Evolutionary conservation across 2,329 filamentous ascomycete genomes (phyloP).

Genomic region (Ophiocordyceps robertsii): DNA sequence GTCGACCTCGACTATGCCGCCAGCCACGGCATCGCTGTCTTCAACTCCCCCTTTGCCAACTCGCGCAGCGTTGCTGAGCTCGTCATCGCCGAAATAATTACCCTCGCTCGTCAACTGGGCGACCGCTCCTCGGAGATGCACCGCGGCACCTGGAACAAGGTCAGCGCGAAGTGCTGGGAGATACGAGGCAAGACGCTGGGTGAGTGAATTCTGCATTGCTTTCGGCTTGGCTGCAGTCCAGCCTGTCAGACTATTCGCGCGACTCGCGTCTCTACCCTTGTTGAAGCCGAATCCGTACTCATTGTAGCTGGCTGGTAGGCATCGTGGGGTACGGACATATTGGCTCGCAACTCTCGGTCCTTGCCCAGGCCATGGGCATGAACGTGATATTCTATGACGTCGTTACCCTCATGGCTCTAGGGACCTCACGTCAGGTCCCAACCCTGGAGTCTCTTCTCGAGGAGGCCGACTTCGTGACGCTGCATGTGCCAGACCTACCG

Average conservation of each 20-base stretch:
- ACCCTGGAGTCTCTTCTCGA: conserved; percentile 64
- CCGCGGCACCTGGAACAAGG: conserved; percentile 93
- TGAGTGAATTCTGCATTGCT: conserved; percentile 19
- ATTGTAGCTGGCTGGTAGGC: conserved; percentile 25
- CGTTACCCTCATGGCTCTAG: conserved; percentile 85
- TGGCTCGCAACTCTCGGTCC: conserved; percentile 84
- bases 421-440: conserved; percentile 72
- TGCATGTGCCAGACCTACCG: conserved; percentile 84
- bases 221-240: neutral
- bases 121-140: conserved; percentile 94
- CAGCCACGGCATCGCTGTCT: conserved; percentile 80
- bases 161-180: conserved; percentile 94
- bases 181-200: conserved; percentile 93
- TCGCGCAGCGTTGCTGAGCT: conserved; percentile 93
- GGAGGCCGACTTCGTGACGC: conserved; percentile 80
- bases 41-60: conserved; percentile 98
- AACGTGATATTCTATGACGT: conserved; percentile 95
- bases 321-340: conserved; percentile 98
- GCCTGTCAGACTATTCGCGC: neutral
- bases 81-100: conserved; percentile 88
- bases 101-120: conserved; percentile 78
- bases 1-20: conserved; percentile 79
- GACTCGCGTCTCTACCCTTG: neutral
- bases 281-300: neutral
- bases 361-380: conserved; percentile 98